phyloP scores from a whole-genome alignment of 306 rosid species.

The Gleditsia sinensis region DNA sequence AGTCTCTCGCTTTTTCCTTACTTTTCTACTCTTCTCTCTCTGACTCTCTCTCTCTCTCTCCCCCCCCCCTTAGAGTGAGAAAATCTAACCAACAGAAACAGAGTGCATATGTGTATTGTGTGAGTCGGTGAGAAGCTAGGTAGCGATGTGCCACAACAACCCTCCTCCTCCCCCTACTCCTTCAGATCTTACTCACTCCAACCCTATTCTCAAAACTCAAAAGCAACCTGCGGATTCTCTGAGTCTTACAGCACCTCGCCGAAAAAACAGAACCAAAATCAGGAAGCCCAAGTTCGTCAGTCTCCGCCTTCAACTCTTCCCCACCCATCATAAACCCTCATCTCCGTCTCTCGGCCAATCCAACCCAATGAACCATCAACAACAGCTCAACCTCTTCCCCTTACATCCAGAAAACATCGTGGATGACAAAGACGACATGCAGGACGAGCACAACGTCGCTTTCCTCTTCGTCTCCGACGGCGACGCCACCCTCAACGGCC shows the following conservation, averaged over 20 bases:
- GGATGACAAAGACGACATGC: constrained; percentile 39
- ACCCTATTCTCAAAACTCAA: neutral
- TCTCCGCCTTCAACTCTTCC: constrained; percentile 50
- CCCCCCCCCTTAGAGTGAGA: neutral
- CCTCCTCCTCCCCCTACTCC: constrained; percentile 21
- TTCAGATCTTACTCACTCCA: neutral
- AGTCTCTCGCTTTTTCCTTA: constrained; percentile 34
- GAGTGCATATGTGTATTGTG: neutral
- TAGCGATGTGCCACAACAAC: constrained; percentile 58
- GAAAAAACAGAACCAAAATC: constrained; percentile 54
- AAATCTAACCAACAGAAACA: neutral
- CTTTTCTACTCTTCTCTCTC: neutral
- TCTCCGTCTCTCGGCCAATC: neutral
- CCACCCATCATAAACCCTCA: neutral
- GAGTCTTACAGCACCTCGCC: constrained; percentile 35
- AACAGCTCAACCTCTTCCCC: constrained; percentile 57
- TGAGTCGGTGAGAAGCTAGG: neutral
- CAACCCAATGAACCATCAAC: neutral
- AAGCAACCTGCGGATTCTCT: neutral
- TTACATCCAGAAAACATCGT: constrained; percentile 57
- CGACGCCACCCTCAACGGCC: constrained; percentile 54
- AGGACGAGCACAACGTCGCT: constrained; percentile 67
- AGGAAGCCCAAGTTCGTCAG: constrained; percentile 76
- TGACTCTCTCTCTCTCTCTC: neutral
- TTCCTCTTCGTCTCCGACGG: constrained; percentile 61